Evolutionary conservation across 495 filamentous ascomycete genomes (phyloP).

Genomic region (Aspergillus asperescens): DNA sequence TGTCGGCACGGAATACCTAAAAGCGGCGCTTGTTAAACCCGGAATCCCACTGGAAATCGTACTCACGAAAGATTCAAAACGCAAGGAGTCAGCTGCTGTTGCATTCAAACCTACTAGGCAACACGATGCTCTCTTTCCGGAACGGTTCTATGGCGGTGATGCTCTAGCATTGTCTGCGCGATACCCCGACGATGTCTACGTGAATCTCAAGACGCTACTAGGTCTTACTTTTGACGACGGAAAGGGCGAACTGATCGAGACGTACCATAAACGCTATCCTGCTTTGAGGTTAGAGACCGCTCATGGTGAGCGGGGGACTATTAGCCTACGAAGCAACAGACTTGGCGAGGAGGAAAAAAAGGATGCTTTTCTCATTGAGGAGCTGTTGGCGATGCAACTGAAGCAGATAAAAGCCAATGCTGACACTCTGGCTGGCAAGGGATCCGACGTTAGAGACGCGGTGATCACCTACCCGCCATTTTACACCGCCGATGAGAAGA

Average conservation of each 20-base stretch:
- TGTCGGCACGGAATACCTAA: slow-evolving; percentile 94
- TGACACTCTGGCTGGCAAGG: slow-evolving; percentile 76
- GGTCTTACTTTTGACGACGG: slow-evolving; percentile 55
- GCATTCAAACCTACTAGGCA: slow-evolving; percentile 80
- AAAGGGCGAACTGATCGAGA: slow-evolving; percentile 55
- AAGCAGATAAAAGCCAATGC: slow-evolving; percentile 84
- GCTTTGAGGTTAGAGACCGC: slow-evolving; percentile 44
- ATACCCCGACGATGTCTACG: slow-evolving; percentile 89
- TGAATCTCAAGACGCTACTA: slow-evolving; percentile 82
- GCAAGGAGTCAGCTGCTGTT: slow-evolving; percentile 88
- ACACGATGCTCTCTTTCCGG: slow-evolving; percentile 63
- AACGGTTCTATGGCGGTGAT: slow-evolving; percentile 86
- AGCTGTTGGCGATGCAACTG: slow-evolving; percentile 94
- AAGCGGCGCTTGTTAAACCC: slow-evolving; percentile 93
- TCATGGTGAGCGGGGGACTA: slow-evolving; percentile 57
- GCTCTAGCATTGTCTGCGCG: slow-evolving; percentile 80
- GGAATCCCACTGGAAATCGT: slow-evolving; percentile 98
- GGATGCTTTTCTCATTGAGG: slow-evolving; percentile 79
- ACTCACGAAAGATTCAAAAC: slow-evolving; percentile 95
- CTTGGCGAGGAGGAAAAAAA: slow-evolving; percentile 58
- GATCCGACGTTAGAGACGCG: slow-evolving; percentile 64
- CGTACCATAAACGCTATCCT: slow-evolving; percentile 68
- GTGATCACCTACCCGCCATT: slow-evolving; percentile 92
- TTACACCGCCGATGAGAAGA: slow-evolving; percentile 83
- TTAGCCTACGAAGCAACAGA: slow-evolving; percentile 69